These are phyloP conservation scores for Tremella fuciformis DNA, from an alignment of 768 basidiomycete genomes.

Conservation along the genomic window DNA sequence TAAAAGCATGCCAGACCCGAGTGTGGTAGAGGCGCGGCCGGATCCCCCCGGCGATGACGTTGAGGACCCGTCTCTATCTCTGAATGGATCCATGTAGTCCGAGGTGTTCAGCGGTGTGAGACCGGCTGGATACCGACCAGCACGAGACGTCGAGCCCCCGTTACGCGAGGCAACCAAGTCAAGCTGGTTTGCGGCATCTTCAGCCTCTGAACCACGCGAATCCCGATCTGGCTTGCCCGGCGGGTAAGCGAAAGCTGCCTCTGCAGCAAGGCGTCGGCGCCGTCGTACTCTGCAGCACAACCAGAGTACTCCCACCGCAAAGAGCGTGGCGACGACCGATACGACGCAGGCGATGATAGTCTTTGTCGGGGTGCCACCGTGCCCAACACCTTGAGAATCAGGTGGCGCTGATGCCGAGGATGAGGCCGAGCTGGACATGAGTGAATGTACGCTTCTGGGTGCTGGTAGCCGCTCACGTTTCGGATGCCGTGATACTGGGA, in stretches of 20 bases:
- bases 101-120: too few relatives aligned
- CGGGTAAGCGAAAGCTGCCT: constrained; percentile 3
- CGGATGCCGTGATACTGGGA: constrained; percentile 35
- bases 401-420: not conserved
- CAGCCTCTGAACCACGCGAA: too few relatives aligned
- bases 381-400: not conserved
- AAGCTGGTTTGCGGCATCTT: constrained; percentile 17
- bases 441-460: too few relatives aligned
- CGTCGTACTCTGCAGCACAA: constrained; percentile 24
- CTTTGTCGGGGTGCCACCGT: not conserved
- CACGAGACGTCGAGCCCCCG: too few relatives aligned
- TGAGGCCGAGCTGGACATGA: too few relatives aligned
- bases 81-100: too few relatives aligned
- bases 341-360: constrained; percentile 28
- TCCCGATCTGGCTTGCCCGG: not conserved
- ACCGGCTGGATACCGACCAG: too few relatives aligned
- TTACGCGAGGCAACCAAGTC: constrained; percentile 23
- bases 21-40: too few relatives aligned
- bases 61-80: too few relatives aligned
- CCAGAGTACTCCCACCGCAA: constrained; percentile 27
- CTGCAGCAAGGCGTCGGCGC: constrained; percentile 8
- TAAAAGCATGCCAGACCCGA: too few relatives aligned
- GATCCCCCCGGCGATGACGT: too few relatives aligned
- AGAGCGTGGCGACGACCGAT: constrained; percentile 38
- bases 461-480: too few relatives aligned